Evolutionary conservation across 2,329 filamentous ascomycete species (phyloP), one percentile per base, ranked within the genome.

Genomic region (Periglandula ipomoeae): DNA sequence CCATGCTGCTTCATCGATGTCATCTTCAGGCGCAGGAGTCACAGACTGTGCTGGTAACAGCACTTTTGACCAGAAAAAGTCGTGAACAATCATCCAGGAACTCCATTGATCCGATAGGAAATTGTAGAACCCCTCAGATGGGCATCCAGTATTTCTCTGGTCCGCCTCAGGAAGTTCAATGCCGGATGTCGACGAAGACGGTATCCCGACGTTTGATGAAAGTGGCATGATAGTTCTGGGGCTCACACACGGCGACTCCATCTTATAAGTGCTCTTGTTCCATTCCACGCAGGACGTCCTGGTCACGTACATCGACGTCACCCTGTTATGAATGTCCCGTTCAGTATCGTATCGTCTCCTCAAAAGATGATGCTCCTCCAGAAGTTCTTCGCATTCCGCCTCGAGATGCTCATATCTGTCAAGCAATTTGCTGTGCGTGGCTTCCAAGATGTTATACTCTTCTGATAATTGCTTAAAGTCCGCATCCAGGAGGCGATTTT

Each of bases 241-340:
- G 27, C 32, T 46, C 11, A 30, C 32, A 13, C n/a, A 15, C 8
- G 23, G 23, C 44, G 32, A 37, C 20, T 23, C 22, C 10, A 34
- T 5, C 9, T 15, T 9, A 9, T 27, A n/a, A 2, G 1, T 46
- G 19, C 11, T 27, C 23, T 7, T 19, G 9, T 30, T 45, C 47
- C 47, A 49, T 6, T 27, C 13, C 20, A 49, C 42, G 2, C 38
- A 34, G 5, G 37, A 10, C 42, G 35, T 32, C 11, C 24, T 23
- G 11, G 37, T 8, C 10, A 50, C 38, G 30, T 47, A 51, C 34
- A 20, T 24, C 17, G 38, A 30, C 22, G 42, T 46, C n/a, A 46
- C 43, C 23, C 11, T 30, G 9, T 40, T 19, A n/a, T 47, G 35
- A 23, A 44, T 44, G 8, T 13, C 8, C 19, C 27, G 32, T 15